Evolutionary conservation across 164 flowering plant genomes (phyloP).

Genomic region (Vitis labrusca): DNA sequence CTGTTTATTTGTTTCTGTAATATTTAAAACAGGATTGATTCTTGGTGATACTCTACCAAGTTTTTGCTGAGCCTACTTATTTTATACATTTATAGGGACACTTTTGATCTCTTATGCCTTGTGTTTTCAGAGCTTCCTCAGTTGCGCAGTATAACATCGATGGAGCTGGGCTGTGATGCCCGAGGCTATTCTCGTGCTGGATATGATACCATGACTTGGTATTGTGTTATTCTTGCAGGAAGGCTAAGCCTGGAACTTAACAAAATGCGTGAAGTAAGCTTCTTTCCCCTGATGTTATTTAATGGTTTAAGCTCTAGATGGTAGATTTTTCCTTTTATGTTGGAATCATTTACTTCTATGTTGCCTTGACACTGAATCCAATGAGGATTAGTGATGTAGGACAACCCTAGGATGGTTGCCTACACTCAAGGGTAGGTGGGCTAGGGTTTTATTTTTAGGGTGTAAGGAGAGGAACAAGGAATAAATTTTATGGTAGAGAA

Average conservation of each 20-base stretch:
- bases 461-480: too few species aligned
- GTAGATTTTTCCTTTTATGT: not conserved
- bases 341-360: not conserved
- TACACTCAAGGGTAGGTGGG: too few species aligned
- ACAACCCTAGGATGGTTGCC: too few species aligned
- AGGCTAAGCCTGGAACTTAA: slow-evolving; percentile 74
- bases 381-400: too few species aligned
- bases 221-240: slow-evolving; percentile 86
- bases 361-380: not conserved
- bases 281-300: slow-evolving; percentile 5
- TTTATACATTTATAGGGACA: too few species aligned
- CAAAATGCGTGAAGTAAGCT: slow-evolving; percentile 83
- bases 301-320: not conserved
- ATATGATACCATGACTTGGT: slow-evolving; percentile 64
- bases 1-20: too few species aligned
- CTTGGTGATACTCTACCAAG: too few species aligned
- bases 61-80: too few species aligned
- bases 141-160: slow-evolving; percentile 70
- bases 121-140: slow-evolving; percentile 80
- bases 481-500: too few species aligned
- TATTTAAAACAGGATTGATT: too few species aligned
- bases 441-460: too few species aligned
- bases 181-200: slow-evolving; percentile 92
- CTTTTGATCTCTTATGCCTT: not conserved
- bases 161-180: slow-evolving; percentile 93